Evolutionary conservation across 2,329 filamentous ascomycete species (phyloP).

Genomic region (Xylaria sp.): DNA sequence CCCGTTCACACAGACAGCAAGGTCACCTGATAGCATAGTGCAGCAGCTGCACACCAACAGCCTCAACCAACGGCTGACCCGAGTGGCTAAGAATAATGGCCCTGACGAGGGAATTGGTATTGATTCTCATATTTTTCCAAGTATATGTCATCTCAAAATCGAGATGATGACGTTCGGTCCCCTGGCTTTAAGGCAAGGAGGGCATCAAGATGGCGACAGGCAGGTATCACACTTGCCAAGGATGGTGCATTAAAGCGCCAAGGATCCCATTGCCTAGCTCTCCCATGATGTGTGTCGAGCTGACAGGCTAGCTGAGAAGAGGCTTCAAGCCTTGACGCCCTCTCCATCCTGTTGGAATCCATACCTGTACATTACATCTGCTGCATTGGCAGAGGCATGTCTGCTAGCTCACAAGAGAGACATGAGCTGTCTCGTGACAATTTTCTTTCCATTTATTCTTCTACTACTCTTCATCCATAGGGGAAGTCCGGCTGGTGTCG

Average conservation of each 20-base stretch:
- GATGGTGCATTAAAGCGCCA: constrained; percentile 31
- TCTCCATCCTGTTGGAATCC: constrained; percentile 4
- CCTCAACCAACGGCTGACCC: neutral
- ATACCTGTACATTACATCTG: neutral
- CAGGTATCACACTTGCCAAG: constrained; percentile 25
- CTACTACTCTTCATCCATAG: too few species aligned
- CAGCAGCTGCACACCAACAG: neutral
- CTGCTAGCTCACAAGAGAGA: constrained; percentile 11
- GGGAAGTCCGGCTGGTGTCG: neutral
- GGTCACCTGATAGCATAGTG: neutral
- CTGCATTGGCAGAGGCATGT: neutral
- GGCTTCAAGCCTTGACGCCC: constrained; percentile 18
- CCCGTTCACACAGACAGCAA: neutral
- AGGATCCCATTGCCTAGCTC: constrained; percentile 19
- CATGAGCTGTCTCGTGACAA: constrained; percentile 18
- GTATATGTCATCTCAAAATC: neutral
- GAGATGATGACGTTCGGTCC: neutral
- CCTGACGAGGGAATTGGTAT: neutral
- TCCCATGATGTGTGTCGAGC: constrained; percentile 25
- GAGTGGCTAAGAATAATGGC: neutral
- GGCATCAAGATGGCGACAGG: constrained; percentile 10
- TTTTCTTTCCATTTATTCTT: neutral
- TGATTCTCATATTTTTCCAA: neutral
- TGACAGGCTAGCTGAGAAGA: constrained; percentile 28
- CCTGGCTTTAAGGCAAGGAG: neutral